Evolutionary conservation across 805 yeast species (phyloP).

Genomic region (Candida parachauliodes): DNA sequence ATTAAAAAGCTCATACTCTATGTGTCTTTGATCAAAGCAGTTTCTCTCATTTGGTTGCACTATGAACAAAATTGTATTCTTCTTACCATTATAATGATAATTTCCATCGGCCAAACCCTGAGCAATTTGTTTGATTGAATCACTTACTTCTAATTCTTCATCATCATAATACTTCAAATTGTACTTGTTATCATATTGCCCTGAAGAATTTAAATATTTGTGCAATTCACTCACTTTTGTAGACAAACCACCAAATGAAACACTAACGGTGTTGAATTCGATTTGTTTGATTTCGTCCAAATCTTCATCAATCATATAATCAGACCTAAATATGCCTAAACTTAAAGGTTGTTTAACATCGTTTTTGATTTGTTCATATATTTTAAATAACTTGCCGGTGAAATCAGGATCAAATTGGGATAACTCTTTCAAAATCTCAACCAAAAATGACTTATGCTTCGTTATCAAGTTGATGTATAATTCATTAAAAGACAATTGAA

Average conservation of each 20-base stretch:
- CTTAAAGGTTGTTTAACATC: conserved; percentile 59
- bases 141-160: conserved; percentile 60
- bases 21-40: conserved; percentile 83
- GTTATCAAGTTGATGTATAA: conserved; percentile 68
- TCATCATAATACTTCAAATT: conserved; percentile 41
- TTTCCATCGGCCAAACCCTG: conserved; percentile 68
- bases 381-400: conserved; percentile 72
- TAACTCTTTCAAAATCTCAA: conserved; percentile 49
- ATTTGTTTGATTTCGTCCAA: conserved; percentile 70
- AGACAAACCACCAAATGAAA: conserved; percentile 90
- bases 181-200: conserved; percentile 48
- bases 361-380: conserved; percentile 43
- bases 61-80: conserved; percentile 57
- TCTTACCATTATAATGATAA: conserved; percentile 43
- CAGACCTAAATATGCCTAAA: conserved; percentile 85
- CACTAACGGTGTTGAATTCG: conserved; percentile 94
- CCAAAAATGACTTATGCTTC: conserved; percentile 58
- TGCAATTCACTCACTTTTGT: conserved; percentile 77
- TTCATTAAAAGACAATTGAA: conserved; percentile 68
- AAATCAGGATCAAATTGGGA: conserved; percentile 66
- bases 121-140: conserved; percentile 61
- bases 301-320: conserved; percentile 58
- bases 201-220: conserved; percentile 54
- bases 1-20: conserved; percentile 67
- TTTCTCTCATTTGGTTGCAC: conserved; percentile 86